Base-by-base conservation (phyloP, 2,329 filamentous ascomycete genomes). In the Colletotrichum cuscutae region DNA sequence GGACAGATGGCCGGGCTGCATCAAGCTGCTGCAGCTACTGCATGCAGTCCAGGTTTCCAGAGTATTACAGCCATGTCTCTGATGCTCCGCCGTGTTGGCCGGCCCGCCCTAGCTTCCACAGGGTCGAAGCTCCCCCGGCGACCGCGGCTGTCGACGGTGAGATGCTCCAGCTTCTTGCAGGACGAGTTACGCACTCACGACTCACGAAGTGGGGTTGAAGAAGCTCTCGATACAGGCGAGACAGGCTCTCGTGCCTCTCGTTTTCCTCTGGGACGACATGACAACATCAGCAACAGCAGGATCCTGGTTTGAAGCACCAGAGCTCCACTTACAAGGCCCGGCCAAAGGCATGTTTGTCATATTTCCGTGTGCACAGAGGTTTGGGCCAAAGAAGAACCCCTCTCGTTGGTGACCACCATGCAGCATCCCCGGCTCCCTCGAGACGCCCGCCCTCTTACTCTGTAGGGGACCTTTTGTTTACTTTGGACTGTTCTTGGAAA, bases 381-480 rank as follows among this genome's bases (percentile, higher is more conserved):
- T 58, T 30, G 42, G 59, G 53, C 49, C 58, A 46, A 68, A 68
- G 69, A 49, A 32, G 64, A 71, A 58, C 37, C 60, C 65, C 69
- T 26, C 42, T 72, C 69, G 30, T 56, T 24, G 49, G 54, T 58
- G 62, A 13, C 42, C 19, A 22, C 37, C 65, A 57, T 68, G 66
- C 65, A 72, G 65, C 70, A 69, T 37, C 70, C 70, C 66, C 54
- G 57, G 70, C 70, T 72, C 54, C 53, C 32, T 65, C 59, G 54
- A 70, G 59, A 72, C 60, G 60, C 66, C 66, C 54, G 54, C 26
- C 35, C 60, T 65, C 70, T 64, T 72, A 49, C 19, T 49, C 42
- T 49, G 42, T 49, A 70, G 70, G 70, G 66, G 70, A 60, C 54
- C 56, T 35, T 70, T 70, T 72, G 66, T 72, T 72, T 72, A 72